Percentiles rank a stretch among this genome's conserved stretches.
phyloP scores from a whole-genome alignment of 2,329 filamentous ascomycete species.

The Aspergillus sp. region DNA sequence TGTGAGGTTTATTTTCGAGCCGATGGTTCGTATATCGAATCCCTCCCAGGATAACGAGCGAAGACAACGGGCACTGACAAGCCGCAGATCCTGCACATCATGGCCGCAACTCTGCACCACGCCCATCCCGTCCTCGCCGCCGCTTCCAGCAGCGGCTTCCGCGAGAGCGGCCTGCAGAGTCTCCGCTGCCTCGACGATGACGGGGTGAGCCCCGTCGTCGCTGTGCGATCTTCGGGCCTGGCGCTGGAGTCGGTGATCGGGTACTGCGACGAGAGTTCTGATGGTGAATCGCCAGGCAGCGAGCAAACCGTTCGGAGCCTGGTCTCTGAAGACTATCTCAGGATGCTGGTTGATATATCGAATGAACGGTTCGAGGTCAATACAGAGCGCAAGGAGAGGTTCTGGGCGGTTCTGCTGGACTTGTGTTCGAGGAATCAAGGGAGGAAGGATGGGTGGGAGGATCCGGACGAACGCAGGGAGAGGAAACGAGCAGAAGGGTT shows the following conservation, averaged over 20 bases:
- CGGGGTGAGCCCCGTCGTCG: conserved; percentile 62
- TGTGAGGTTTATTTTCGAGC: conserved; percentile 86
- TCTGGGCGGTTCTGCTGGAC: conserved; percentile 21
- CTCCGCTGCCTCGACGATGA: conserved; percentile 47
- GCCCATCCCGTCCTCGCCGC: conserved; percentile 68
- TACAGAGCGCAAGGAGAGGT: conserved; percentile 30
- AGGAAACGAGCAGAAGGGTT: conserved; percentile 36
- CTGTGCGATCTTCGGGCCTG: conserved; percentile 73
- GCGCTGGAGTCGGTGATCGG: conserved; percentile 75
- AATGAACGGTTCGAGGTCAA: conserved; percentile 50
- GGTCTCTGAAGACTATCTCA: conserved; percentile 60
- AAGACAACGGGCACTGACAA: conserved; percentile 17
- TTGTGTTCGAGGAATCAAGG: conserved; percentile 16
- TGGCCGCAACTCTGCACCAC: conserved; percentile 64
- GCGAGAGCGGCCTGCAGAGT: conserved; percentile 68
- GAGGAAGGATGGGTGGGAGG: conserved; percentile 26
- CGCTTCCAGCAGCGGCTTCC: conserved; percentile 72
- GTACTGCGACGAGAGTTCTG: conserved; percentile 24
- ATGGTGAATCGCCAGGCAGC: conserved; percentile 25
- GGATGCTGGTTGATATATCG: conserved; percentile 56
- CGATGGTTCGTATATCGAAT: conserved; percentile 67
- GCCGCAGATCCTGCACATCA: conserved; percentile 89
- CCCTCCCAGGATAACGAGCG: conserved; percentile 6
- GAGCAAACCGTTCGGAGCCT: conserved; percentile 39
- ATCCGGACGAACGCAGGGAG: conserved; percentile 26